Conservation (phyloP, 1,139 yeast species). For the Taiozyma sp. region DNA sequence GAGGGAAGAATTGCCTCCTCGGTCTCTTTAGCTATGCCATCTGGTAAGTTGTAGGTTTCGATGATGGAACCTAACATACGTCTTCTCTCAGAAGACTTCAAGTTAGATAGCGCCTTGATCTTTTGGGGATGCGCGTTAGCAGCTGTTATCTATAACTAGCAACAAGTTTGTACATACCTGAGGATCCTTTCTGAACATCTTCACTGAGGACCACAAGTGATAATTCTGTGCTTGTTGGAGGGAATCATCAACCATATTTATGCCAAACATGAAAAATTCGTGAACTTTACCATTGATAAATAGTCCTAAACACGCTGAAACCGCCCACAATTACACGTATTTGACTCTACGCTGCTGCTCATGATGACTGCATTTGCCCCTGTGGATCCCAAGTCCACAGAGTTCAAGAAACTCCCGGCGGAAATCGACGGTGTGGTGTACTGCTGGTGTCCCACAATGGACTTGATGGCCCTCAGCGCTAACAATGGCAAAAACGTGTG, state of each 20-base stretch:
- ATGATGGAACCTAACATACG: conserved; percentile 48
- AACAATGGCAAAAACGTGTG: conserved; percentile 39
- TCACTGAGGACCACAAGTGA: not conserved
- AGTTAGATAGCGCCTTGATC: conserved; percentile 69
- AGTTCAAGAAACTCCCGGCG: conserved; percentile 2
- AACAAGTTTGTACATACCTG: conserved; percentile 25
- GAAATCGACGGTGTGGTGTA: conserved; percentile 11
- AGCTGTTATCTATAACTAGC: not conserved
- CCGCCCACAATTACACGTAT: not conserved
- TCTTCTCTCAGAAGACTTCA: conserved; percentile 80
- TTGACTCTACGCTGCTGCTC: not conserved
- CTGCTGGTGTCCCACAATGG: conserved; percentile 53
- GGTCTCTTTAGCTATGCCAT: conserved; percentile 39
- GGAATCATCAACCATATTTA: not conserved
- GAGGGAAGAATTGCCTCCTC: conserved; percentile 53
- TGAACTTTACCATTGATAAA: not conserved
- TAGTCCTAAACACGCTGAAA: not conserved
- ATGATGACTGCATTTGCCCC: not conserved
- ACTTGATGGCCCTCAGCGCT: conserved; percentile 43
- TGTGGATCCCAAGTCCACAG: not conserved
- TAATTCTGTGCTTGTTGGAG: not conserved
- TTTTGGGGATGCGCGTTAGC: conserved; percentile 26
- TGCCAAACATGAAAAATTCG: not conserved
- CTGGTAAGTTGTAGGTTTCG: conserved; percentile 40
- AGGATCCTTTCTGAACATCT: conserved; percentile 64